phyloP scores from a whole-genome alignment of 2,329 filamentous ascomycete species.

The Tricladium varicosporioides region DNA sequence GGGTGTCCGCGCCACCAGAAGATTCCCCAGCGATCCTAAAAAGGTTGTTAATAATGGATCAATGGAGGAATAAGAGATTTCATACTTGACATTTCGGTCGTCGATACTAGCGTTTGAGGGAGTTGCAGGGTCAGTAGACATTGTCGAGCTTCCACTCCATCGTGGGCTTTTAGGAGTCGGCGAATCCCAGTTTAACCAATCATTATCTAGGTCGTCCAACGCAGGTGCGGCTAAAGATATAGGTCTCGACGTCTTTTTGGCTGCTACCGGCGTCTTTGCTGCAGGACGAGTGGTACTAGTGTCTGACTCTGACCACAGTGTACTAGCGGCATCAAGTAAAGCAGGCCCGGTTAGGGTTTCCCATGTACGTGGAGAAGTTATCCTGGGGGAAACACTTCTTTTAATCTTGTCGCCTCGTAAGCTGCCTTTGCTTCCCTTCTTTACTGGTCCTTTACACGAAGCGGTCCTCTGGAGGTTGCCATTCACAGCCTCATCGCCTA shows the following conservation, averaged over 20 bases:
- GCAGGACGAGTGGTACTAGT: constrained; percentile 6
- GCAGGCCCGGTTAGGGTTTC: constrained; percentile 30
- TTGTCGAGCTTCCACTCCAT: constrained; percentile 55
- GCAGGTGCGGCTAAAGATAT: constrained; percentile 26
- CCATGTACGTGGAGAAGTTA: constrained; percentile 28
- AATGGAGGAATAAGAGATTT: constrained; percentile 1
- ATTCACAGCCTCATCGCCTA: constrained; percentile 84
- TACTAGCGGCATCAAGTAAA: constrained; percentile 23
- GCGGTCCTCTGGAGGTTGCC: constrained; percentile 42
- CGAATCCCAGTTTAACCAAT: constrained; percentile 65
- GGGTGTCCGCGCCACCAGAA: constrained; percentile 17
- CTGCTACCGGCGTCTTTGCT: constrained; percentile 16
- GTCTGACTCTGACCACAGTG: constrained; percentile 18
- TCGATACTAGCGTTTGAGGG: constrained; percentile 23
- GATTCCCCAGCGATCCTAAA: constrained; percentile 23
- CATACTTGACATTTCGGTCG: constrained; percentile 29
- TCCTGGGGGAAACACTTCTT: constrained; percentile 22
- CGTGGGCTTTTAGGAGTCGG: constrained; percentile 53
- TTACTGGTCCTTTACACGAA: constrained; percentile 22
- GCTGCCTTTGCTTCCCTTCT: constrained; percentile 39
- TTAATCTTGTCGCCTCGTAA: constrained; percentile 21
- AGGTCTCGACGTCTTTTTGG: constrained; percentile 24
- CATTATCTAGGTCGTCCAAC: constrained; percentile 47
- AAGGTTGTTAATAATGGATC: constrained; percentile 18
- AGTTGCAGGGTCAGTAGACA: constrained; percentile 27